Evolutionary conservation across 176 grass and related monocot genomes (phyloP), one percentile per base, ranked within the genome.

Genomic region (Ananas comosus): DNA sequence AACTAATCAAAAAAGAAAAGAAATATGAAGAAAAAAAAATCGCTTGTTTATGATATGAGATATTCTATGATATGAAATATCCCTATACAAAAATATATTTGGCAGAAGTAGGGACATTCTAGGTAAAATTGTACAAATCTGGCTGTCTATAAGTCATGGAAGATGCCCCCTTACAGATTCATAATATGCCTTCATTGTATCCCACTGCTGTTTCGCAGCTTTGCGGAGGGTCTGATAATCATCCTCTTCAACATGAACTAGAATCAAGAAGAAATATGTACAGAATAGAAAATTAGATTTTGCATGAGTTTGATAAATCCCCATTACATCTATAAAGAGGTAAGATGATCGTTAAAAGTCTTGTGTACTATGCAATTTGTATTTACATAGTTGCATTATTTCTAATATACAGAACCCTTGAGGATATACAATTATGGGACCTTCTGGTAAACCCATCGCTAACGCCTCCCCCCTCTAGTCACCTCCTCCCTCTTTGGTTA

Each of bases 161-260:
- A 59, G 54, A 59, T 0, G 54, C 6, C 14, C 54, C 42, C 72
- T 80, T 86, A 97, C 93, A 76, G 88, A 88, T 82, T 70, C 82
- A 78, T 92, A 97, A 73, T 97, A 97, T 59, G 88, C 70, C 69
- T 90, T 97, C 93, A 92, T 97, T 72, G 79, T 78, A 83, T 76
- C 82, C 93, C 89, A 92, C 64, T 97, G 76, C 73, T 85, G 79
- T 74, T 92, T 97, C 48, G 84, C 78, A 86, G 78, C 86, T 70
- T 65, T 81, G 72, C 86, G 76, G 27, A 85, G 88, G 67, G 81
- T 74, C 67, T 80, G 82, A 68, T 97, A 97, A 27, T 90, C 89
- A 68, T 92, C 84, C 58, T 90, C 89, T 66, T 91, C 72, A 51
- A 64, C 72, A 33, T 64, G 17, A 83, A 79, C 47, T 65, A 70